Conservation (phyloP, 2,329 filamentous ascomycete species). For the Claviceps sp. region DNA sequence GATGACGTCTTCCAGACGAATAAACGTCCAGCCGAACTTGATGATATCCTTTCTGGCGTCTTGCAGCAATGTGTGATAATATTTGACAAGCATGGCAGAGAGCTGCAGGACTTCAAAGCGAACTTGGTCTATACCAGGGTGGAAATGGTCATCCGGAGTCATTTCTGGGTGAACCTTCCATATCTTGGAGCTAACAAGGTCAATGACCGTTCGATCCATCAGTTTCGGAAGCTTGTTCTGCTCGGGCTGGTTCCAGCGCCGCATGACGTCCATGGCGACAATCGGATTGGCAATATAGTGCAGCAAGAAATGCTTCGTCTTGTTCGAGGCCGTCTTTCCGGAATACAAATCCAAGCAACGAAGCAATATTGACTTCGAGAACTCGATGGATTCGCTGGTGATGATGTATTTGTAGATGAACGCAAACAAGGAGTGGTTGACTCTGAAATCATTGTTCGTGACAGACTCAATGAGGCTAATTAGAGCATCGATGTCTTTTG, state of each 20-base stretch:
- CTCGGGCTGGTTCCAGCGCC: constrained; percentile 53
- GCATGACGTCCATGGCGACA: constrained; percentile 89
- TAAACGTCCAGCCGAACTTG: constrained; percentile 98
- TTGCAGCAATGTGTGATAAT: constrained; percentile 75
- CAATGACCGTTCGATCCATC: constrained; percentile 77
- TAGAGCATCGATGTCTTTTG: constrained; percentile 67
- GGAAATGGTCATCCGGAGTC: constrained; percentile 66
- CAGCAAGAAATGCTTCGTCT: constrained; percentile 84
- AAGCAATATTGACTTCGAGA: constrained; percentile 69
- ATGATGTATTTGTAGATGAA: constrained; percentile 83
- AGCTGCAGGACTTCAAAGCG: constrained; percentile 92
- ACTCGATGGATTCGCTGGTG: constrained; percentile 69
- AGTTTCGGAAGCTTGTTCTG: constrained; percentile 50
- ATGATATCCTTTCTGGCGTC: constrained; percentile 96
- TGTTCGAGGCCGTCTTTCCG: constrained; percentile 64
- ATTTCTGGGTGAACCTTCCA: constrained; percentile 86
- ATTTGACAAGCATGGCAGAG: constrained; percentile 89
- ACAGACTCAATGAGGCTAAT: constrained; percentile 76
- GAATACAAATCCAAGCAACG: constrained; percentile 83
- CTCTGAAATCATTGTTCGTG: constrained; percentile 69
- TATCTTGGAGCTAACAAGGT: constrained; percentile 80
- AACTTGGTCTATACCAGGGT: constrained; percentile 85
- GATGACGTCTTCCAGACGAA: constrained; percentile 94
- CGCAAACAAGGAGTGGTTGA: constrained; percentile 59
- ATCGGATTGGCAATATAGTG: constrained; percentile 92